phyloP scores from a whole-genome alignment of 2,329 filamentous ascomycete species.

The Exophiala oligosperma region DNA sequence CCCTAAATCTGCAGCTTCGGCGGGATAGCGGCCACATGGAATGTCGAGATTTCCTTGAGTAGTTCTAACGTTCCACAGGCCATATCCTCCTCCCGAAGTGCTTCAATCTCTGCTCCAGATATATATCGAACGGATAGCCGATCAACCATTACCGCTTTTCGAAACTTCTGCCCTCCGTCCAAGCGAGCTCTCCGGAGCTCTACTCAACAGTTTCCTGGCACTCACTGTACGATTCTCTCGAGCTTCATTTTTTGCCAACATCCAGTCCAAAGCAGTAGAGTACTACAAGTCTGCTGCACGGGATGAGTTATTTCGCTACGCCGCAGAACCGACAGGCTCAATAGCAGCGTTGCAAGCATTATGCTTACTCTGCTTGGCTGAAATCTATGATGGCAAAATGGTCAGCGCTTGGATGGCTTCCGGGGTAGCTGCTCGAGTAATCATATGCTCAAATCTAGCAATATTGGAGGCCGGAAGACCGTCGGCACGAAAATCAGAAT shows the following conservation, averaged over 20 bases:
- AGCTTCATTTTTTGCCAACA: conserved; percentile 22
- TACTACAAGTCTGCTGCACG: conserved; percentile 39
- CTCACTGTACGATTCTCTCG: no score
- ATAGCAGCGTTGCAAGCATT: conserved; percentile 18
- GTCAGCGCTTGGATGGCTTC: conserved; percentile 21
- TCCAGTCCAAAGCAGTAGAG: conserved; percentile 29
- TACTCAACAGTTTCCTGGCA: conserved; percentile 36
- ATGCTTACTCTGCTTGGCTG: conserved; percentile 21
- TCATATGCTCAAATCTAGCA: conserved; percentile 13
- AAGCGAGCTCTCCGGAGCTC: conserved; percentile 40
- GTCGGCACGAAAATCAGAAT: conserved; percentile 2
- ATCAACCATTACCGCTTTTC: conserved; percentile 53
- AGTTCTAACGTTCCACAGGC: conserved; percentile 26
- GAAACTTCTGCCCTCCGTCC: conserved; percentile 22
- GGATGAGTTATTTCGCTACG: conserved; percentile 12
- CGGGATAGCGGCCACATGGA: no score
- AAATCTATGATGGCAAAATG: conserved; percentile 23
- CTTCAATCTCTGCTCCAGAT: conserved; percentile 41
- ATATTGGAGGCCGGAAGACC: conserved; percentile 1
- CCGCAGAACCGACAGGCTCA: conserved; percentile 11
- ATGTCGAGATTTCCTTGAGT: no score
- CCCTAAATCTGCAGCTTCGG: no score
- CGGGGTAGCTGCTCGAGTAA: conserved; percentile 19
- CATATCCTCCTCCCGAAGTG: conserved; percentile 41
- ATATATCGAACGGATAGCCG: conserved; percentile 52